Percentiles rank a stretch among this genome's conserved stretches.
Evolutionary conservation across 2,329 filamentous ascomycete species (phyloP).

Genomic region (Boeremia lycopersici): DNA sequence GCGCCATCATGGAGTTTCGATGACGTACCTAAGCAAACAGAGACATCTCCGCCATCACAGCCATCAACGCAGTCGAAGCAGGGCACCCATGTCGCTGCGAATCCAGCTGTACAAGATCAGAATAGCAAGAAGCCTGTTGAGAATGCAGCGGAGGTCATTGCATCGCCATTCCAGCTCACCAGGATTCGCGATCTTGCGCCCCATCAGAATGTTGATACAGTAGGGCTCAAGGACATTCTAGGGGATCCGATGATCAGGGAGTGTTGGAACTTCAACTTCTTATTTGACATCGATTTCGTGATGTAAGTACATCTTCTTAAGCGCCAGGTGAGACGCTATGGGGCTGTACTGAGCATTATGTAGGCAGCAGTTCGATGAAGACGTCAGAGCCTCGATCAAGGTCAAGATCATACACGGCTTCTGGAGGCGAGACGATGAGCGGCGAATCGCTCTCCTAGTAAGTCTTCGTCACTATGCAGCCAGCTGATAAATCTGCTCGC

Average conservation of each 20-base stretch:
- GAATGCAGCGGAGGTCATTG: slow-evolving; percentile 31
- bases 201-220: slow-evolving; percentile 67
- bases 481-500: neutral
- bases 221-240: slow-evolving; percentile 71
- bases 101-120: neutral
- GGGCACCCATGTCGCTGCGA: neutral
- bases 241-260: slow-evolving; percentile 75
- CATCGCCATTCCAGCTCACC: slow-evolving; percentile 75
- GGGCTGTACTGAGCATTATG: slow-evolving; percentile 4
- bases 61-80: neutral
- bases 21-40: slow-evolving; percentile 21
- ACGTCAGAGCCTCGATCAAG: slow-evolving; percentile 58
- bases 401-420: slow-evolving; percentile 68
- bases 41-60: neutral
- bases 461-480: neutral
- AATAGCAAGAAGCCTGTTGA: neutral
- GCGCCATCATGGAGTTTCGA: slow-evolving; percentile 24
- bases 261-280: slow-evolving; percentile 73
- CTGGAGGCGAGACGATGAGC: slow-evolving; percentile 70
- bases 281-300: slow-evolving; percentile 68
- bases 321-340: too few relatives aligned
- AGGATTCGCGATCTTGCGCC: slow-evolving; percentile 68
- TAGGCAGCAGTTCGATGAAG: slow-evolving; percentile 61
- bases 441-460: slow-evolving; percentile 64
- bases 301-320: slow-evolving; percentile 49